Evolutionary conservation across 2,329 filamentous ascomycete species (phyloP).

Genomic region (Penicillium sp.): DNA sequence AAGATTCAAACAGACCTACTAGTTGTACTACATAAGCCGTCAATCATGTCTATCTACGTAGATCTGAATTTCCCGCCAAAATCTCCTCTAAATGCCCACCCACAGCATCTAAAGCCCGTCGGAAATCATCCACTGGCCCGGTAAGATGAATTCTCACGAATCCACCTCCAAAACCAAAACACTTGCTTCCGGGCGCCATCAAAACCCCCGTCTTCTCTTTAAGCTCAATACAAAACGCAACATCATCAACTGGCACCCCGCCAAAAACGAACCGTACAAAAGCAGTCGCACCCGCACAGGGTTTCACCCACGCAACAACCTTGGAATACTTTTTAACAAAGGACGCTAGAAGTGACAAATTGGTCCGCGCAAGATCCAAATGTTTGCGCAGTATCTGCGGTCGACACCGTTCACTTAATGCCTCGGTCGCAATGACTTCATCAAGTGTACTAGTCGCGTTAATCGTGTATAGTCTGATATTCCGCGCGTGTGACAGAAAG

Average conservation of each 20-base stretch:
- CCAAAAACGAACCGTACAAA: slow-evolving; percentile 5
- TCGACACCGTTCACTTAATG: slow-evolving; percentile 9
- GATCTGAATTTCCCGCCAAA: too few species aligned
- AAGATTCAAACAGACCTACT: too few species aligned
- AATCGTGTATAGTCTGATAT: slow-evolving; percentile 10
- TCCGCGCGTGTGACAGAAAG: neutral
- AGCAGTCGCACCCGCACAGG: slow-evolving; percentile 8
- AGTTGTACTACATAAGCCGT: too few species aligned
- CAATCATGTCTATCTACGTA: too few species aligned
- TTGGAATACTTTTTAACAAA: slow-evolving; percentile 1
- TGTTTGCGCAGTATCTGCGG: slow-evolving; percentile 12
- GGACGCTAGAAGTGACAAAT: slow-evolving; percentile 1
- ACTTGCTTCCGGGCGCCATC: slow-evolving; percentile 13
- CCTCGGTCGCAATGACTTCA: slow-evolving; percentile 10
- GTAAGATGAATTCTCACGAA: slow-evolving; percentile 16
- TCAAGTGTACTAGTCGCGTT: slow-evolving; percentile 11
- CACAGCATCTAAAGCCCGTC: neutral
- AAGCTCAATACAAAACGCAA: slow-evolving; percentile 10
- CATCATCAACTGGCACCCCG: slow-evolving; percentile 9
- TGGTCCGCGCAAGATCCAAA: slow-evolving; percentile 3
- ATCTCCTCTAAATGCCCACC: neutral
- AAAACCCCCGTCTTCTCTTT: slow-evolving; percentile 8
- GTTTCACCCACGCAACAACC: slow-evolving; percentile 4
- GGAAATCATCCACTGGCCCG: neutral
- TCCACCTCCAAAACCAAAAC: slow-evolving; percentile 11